Evolutionary conservation across 805 yeast species (phyloP), one percentile per base, ranked within the genome.

Genomic region (Zygosaccharomyces gambellarensis): DNA sequence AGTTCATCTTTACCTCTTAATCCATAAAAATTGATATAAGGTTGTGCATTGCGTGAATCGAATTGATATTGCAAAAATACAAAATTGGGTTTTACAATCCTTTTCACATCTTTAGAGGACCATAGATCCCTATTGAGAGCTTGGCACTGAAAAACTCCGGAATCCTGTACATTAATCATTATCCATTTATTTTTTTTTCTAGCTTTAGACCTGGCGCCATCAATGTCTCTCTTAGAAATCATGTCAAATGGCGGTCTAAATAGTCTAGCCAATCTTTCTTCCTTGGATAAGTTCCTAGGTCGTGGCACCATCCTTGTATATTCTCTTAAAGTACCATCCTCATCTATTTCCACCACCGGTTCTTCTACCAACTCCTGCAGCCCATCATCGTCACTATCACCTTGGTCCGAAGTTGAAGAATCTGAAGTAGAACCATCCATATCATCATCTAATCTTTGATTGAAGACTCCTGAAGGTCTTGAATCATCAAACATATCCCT

Each of bases 241-340:
- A 94, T 71, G 58, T 92, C 97, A 71, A 88, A 92, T 0, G 99
- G 99, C 0, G 99, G 98, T 53, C 92, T 76, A 68, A 92, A 94
- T 27, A 94, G 72, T 53, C 77, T 77, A 4, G 96, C 97, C 43
- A 94, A 71, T 45, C 95, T 74, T 55, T 81, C 75, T 47, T 62
- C 68, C 53, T 59, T 63, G 2, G 68, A 51, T 41, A 60, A 52
- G 3, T 49, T 41, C 39, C 55, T 60, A 3, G 63, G 59, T 39
- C 52, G 60, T 40, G 56, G 58, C 1, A 67, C 67, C 38, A 63
- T 29, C 49, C 63, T 63, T 4, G 60, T 59, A 41, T 57, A 59
- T 44, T 68, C 70, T 34, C 60, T 59, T 43, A 65, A 69, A 45
- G 67, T 71, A 39, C 74, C 73, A 46, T 69, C 72, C 4, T 64